Evolutionary conservation across 1,284 basidiomycete species (phyloP).

Genomic region (Pseudozyma sp.): DNA sequence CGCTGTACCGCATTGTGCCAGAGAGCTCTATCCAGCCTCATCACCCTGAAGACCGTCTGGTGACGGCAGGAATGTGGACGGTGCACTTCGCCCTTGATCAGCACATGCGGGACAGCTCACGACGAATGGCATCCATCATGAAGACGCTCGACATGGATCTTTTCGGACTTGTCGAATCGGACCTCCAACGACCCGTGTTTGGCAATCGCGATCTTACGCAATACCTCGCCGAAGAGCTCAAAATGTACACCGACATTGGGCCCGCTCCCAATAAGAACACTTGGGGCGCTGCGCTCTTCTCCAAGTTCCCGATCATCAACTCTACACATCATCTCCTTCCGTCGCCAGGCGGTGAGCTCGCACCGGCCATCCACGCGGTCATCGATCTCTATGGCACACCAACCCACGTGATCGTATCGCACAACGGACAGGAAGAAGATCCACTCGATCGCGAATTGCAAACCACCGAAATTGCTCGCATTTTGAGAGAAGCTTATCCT

Average conservation of each 20-base stretch:
- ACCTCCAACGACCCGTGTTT: conserved; percentile 84
- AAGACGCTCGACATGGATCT: conserved; percentile 68
- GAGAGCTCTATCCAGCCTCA: conserved; percentile 76
- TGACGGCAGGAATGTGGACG: conserved; percentile 93
- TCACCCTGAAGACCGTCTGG: conserved; percentile 77
- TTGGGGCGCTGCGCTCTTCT: conserved; percentile 73
- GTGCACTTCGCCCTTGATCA: conserved; percentile 65
- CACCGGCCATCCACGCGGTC: conserved; percentile 80
- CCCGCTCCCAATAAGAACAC: conserved; percentile 90
- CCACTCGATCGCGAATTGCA: conserved; percentile 88
- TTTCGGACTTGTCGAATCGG: conserved; percentile 80
- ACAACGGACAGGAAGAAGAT: conserved; percentile 94
- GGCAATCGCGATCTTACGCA: conserved; percentile 80
- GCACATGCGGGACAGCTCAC: conserved; percentile 65
- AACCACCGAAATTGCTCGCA: conserved; percentile 81
- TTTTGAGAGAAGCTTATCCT: conserved; percentile 80
- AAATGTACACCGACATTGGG: conserved; percentile 79
- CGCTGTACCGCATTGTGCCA: conserved; percentile 72
- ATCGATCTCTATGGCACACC: conserved; percentile 84
- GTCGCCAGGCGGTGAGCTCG: conserved; percentile 83
- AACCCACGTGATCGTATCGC: conserved; percentile 85
- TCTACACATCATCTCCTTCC: conserved; percentile 90
- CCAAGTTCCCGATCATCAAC: conserved; percentile 85
- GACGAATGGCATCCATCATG: conserved; percentile 80
- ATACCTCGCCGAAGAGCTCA: conserved; percentile 74